Evolutionary conservation across 2,329 filamentous ascomycete genomes (phyloP), one percentile per base, ranked within the genome.

Genomic region (Nemania sp.): DNA sequence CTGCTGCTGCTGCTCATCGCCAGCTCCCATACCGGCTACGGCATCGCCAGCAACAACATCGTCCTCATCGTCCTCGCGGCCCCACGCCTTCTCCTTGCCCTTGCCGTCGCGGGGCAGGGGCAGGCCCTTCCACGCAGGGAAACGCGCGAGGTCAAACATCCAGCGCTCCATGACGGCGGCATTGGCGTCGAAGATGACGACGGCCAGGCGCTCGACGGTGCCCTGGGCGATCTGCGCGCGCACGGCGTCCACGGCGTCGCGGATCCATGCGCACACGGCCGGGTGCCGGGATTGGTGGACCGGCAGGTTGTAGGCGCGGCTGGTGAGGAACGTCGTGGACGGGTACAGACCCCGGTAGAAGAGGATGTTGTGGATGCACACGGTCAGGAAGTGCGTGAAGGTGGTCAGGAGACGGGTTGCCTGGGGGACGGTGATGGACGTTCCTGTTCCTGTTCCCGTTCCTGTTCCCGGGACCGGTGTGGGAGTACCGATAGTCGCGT

Each of bases 201-300:
- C 65, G 26, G 73, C 78, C 40, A 83, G 69, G 47, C 76, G 73
- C 20, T 74, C 68, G 12, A 77, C 79, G 41, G 70, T 55, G 22
- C 78, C 80, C 8, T 77, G 80, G 42, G 88, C 79, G 30, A 96
- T 78, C 73, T 95, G 88, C 3, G 76, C 77, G 55, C 83, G 79
- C 19, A 91, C 82, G 30, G 90, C 88, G 58, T 84, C 76, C 36
- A 94, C 82, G 61, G 91, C 90, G 69, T 94, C 89, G 67, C 80
- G 83, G 72, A 96, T 85, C 89, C 92, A 97, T 65, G 84, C 77
- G 78, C 90, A 95, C 60, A 96, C 88, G 63, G 83, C 83, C 0
- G 92, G 90, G 71, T 96, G 91, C 53, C 91, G 88, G 56, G 85
- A 93, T 70, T 96, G 91, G 64, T 89, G 87, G 40, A 95, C 88